Evolutionary conservation across 2,329 filamentous ascomycete species (phyloP).

Genomic region (Colletotrichum sansevieriae): DNA sequence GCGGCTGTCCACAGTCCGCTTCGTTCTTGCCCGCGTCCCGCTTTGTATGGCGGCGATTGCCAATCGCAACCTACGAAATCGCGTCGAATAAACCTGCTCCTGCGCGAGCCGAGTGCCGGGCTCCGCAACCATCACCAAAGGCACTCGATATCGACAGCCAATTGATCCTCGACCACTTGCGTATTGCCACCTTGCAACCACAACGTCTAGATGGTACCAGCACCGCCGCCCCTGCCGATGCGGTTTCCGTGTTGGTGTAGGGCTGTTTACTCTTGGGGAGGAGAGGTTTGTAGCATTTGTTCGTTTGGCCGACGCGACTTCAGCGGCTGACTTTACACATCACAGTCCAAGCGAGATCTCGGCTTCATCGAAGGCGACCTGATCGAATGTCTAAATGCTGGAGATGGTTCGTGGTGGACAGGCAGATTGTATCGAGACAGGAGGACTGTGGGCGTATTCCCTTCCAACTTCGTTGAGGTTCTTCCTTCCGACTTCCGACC

Average conservation of each 20-base stretch:
- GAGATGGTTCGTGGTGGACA: conserved; percentile 99
- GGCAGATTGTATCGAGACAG: conserved; percentile 90
- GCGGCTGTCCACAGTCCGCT: neutral
- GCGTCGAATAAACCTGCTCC: conserved; percentile 25
- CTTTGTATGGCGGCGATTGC: conserved; percentile 24
- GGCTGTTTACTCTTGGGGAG: conserved; percentile 93
- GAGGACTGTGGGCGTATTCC: conserved; percentile 91
- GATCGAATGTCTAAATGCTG: conserved; percentile 97
- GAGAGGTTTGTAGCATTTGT: conserved; percentile 70
- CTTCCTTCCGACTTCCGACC: conserved; percentile 89
- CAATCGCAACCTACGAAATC: conserved; percentile 29
- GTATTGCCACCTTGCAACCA: neutral
- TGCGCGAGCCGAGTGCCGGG: conserved; percentile 31
- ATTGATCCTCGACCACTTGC: neutral
- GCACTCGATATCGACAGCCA: conserved; percentile 21
- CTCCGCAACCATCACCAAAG: conserved; percentile 25
- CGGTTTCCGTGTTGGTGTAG: conserved; percentile 93
- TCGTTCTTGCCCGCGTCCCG: conserved; percentile 12
- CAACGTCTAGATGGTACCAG: conserved; percentile 61
- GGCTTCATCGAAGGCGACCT: conserved; percentile 98
- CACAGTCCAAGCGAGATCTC: conserved; percentile 87
- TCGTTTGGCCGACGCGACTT: neutral
- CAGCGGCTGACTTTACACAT: conserved; percentile 44
- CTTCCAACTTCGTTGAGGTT: conserved; percentile 96
- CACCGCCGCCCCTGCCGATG: conserved; percentile 74